A percentile compares a stretch with the other conserved stretches of the same genome.
These are phyloP conservation scores for Diaporthe sp. DNA, from an alignment of 2,329 filamentous ascomycete species.

Conservation along the genomic window DNA sequence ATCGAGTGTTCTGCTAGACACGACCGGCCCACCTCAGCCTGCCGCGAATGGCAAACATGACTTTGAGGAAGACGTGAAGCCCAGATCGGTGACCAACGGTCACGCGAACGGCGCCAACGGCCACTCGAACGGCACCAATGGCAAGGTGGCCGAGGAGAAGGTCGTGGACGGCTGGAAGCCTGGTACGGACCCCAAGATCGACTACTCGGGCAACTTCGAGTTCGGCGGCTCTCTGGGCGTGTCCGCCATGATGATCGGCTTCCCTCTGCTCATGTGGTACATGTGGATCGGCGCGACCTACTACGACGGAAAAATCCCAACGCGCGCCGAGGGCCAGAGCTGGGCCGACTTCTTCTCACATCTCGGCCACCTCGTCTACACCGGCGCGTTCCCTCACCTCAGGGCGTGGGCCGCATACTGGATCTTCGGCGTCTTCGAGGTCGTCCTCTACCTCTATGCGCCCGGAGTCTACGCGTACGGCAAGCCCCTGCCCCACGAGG, in stretches of 20 bases:
- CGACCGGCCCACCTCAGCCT: neutral
- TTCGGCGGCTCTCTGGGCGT: slow-evolving; percentile 92
- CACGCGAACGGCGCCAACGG: slow-evolving; percentile 49
- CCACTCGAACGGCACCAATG: slow-evolving; percentile 48
- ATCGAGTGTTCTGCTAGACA: slow-evolving; percentile 47
- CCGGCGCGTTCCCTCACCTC: slow-evolving; percentile 84
- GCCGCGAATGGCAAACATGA: neutral
- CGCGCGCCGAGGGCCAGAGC: slow-evolving; percentile 74
- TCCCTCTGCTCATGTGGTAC: slow-evolving; percentile 97
- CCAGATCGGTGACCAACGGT: slow-evolving; percentile 42
- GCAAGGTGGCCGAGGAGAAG: slow-evolving; percentile 49
- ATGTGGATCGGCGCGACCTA: slow-evolving; percentile 98
- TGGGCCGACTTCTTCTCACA: slow-evolving; percentile 80
- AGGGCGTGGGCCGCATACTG: slow-evolving; percentile 96
- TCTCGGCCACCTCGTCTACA: slow-evolving; percentile 80
- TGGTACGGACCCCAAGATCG: slow-evolving; percentile 73
- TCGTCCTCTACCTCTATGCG: slow-evolving; percentile 83
- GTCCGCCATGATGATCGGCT: slow-evolving; percentile 87
- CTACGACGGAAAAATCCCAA: slow-evolving; percentile 87
- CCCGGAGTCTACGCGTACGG: slow-evolving; percentile 91
- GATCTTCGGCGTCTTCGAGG: slow-evolving; percentile 90
- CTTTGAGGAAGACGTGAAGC: slow-evolving; percentile 6
- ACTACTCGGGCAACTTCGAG: slow-evolving; percentile 78
- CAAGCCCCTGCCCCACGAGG: slow-evolving; percentile 86
- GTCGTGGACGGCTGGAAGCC: slow-evolving; percentile 70